Evolutionary conservation across 768 basidiomycete genomes (phyloP), one percentile per base, ranked within the genome.

Genomic region (Lactarius pseudohatsudake): DNA sequence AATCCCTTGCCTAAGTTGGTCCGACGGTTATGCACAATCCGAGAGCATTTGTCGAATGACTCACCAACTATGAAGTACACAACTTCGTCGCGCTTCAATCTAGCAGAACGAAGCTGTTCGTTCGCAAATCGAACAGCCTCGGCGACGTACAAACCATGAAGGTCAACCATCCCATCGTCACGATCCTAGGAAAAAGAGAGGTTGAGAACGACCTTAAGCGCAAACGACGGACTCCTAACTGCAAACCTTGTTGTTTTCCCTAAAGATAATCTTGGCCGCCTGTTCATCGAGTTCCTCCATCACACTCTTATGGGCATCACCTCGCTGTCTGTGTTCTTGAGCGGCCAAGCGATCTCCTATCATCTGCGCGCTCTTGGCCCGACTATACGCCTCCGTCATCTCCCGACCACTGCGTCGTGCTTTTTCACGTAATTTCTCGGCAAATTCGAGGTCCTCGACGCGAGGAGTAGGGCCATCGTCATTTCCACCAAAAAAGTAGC

Each of bases 41-140:
- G 1, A 30, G n/a, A 28, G 6, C 11, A 13, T 38, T 22, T 10
- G 40, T 40, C 26, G 18, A 28, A 43, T 53, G 9, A 38, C 57
- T 13, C 53, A 66, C 66, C 66, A 18, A 59, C 57, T 57, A 66
- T 66, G 57, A 66, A 66, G 32, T 7, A 20, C 57, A 66, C 22
- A 18, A 0, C 26, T 0, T 43, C 9, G 18, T 62, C 38, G 1
- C 53, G 4, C 38, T 57, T 40, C 32, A 7, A 30, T 9, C 4
- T 36, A 2, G 61, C 61, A 10, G 40, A 20, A 3, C 59, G 36
- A 30, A 66, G 38, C 18, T 57, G 45, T 16, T 59, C 30, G 38
- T 58, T 53, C 16, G 61, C 61, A 41, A 62, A 38, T 20, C 41
- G 36, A 5, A 59, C 4, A 9, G 66, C 66, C 30, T 66, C 66